Evolutionary conservation across 139 green algal genomes (phyloP).

Genomic region (Coccomyxa sp.): DNA sequence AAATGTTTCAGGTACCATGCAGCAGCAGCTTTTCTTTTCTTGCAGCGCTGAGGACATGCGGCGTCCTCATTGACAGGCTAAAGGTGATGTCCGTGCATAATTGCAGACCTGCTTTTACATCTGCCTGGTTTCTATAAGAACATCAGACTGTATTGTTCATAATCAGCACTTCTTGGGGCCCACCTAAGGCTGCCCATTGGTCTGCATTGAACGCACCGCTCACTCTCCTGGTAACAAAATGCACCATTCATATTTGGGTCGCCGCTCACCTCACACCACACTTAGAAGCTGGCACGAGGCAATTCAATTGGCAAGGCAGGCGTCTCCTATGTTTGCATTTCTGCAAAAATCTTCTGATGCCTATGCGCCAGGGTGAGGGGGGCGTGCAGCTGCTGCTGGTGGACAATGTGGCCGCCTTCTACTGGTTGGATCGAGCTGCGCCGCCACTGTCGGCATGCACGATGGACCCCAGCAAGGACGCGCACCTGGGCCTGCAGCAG

Average conservation of each 20-base stretch:
- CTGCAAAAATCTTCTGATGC: background rate
- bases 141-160: too few relatives aligned
- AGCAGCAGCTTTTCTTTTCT: slow-evolving; percentile 34
- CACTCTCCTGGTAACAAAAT: too few relatives aligned
- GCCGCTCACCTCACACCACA: too few relatives aligned
- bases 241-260: too few relatives aligned
- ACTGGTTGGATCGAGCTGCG: slow-evolving; percentile 29
- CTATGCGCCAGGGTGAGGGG: slow-evolving; percentile 1
- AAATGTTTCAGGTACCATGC: slow-evolving; percentile 21
- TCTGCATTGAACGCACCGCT: too few relatives aligned
- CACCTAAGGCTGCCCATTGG: too few relatives aligned
- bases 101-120: too few relatives aligned
- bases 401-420: slow-evolving; percentile 36
- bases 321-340: too few relatives aligned
- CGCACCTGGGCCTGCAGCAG: background rate
- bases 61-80: slow-evolving; percentile 8
- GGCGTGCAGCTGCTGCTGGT: slow-evolving; percentile 26
- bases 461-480: background rate
- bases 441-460: background rate
- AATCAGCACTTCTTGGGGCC: too few relatives aligned
- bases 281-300: too few relatives aligned
- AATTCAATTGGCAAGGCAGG: too few relatives aligned
- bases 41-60: slow-evolving; percentile 17
- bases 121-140: too few relatives aligned
- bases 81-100: background rate